Evolutionary conservation across 106 monocot species (phyloP), one percentile per base, ranked within the genome.

Genomic region (Dioscorea alata): DNA sequence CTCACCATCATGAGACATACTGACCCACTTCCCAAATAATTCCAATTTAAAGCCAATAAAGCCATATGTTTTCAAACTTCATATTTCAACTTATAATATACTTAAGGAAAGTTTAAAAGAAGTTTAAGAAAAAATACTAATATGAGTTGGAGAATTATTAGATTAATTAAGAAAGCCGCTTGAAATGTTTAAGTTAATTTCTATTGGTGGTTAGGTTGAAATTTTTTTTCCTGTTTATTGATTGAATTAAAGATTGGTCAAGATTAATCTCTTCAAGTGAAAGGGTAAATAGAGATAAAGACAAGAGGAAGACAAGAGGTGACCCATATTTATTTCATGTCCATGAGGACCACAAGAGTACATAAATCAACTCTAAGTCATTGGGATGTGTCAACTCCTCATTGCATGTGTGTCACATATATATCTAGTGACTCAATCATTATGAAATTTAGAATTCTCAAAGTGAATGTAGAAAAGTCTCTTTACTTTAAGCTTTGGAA

Each of bases 1-100:
- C 31, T 52, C 23, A 63, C 63, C 63, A 63, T 63, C 63, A 68
- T 68, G 22, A 68, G 22, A 68, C 67, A 50, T 20, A 68, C 28
- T n/a, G 53, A 53, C 48, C 48, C 59, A 8, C 42, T 42, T 42
- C 59, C 23, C 59, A 59, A 59, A 59, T 59, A 22, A 23, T 59
- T 59, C 22, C 23, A 61, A 42, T 42, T 42, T 42, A 42, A 42
- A 42, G 42, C 42, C 42, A 42, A 42, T 42, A 42, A 42, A 42
- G 5, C 42, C 10, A 42, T 42, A 42, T 42, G 10, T 8, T 8
- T 42, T 42, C 42, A 42, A 42, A 42, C 42, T 42, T 5, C 42
- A 42, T 42, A 42, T 42, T 42, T 42, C 42, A 42, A 28, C 28
- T 28, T 28, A 28, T 28, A 28, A 28, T 28, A 28, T 28, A 28